Evolutionary conservation across 225 moss, liverwort and hornwort species (phyloP).

Genomic region (Thuidium tamariscinum): DNA sequence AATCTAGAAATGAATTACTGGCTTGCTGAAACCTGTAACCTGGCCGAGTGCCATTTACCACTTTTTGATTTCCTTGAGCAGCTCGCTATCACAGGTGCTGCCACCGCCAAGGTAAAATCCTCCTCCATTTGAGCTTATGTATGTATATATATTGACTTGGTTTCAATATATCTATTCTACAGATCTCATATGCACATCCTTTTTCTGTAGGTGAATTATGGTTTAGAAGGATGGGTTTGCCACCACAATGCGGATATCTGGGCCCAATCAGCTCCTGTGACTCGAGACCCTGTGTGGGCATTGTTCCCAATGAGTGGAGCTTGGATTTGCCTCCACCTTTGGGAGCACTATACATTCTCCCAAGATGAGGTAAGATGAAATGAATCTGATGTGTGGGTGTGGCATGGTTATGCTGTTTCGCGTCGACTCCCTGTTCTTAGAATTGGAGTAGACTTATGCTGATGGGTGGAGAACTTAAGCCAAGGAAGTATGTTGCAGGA

Average conservation of each 20-base stretch:
- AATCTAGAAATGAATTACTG: slow-evolving; percentile 99
- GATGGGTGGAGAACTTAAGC: background rate
- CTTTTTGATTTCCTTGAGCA: slow-evolving; percentile 83
- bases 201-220: slow-evolving; percentile 76
- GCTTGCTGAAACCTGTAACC: slow-evolving; percentile 92
- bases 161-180: background rate
- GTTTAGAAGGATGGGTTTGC: slow-evolving; percentile 77
- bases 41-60: slow-evolving; percentile 75
- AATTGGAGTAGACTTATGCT: background rate
- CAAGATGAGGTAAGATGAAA: slow-evolving; percentile 56
- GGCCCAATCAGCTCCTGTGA: slow-evolving; percentile 96
- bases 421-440: background rate
- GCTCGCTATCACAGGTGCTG: slow-evolving; percentile 65
- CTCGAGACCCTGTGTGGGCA: slow-evolving; percentile 84
- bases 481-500: slow-evolving; percentile 17
- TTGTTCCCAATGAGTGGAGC: slow-evolving; percentile 96
- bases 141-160: background rate
- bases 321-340: slow-evolving; percentile 89
- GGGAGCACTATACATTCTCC: slow-evolving; percentile 93
- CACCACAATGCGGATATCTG: slow-evolving; percentile 99
- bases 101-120: slow-evolving; percentile 58
- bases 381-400: background rate
- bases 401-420: background rate
- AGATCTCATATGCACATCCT: background rate
- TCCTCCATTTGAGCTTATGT: background rate